Evolutionary conservation across 225 moss, liverwort and hornwort genomes (phyloP).

Genomic region (Polytrichum formosum): DNA sequence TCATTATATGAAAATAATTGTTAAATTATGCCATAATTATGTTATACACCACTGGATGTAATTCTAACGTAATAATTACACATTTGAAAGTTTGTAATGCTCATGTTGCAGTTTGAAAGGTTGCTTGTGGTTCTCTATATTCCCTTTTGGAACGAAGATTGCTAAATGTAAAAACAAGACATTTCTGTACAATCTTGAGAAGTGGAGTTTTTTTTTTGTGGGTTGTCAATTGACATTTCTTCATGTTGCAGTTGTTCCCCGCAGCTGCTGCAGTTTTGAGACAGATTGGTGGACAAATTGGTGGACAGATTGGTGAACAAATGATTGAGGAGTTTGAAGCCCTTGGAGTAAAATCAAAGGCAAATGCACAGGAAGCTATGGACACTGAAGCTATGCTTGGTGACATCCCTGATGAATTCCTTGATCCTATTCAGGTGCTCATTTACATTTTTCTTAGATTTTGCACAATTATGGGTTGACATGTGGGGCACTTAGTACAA

Average conservation of each 20-base stretch:
- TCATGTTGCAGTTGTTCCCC: slow-evolving; percentile 56
- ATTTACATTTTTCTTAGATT: not conserved
- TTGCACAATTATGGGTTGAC: not conserved
- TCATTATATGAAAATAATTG: too few relatives aligned
- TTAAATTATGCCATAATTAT: too few relatives aligned
- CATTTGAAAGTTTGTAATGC: too few relatives aligned
- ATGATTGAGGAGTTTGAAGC: slow-evolving; percentile 67
- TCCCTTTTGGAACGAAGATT: too few relatives aligned
- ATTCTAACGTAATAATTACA: too few relatives aligned
- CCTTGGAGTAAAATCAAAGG: slow-evolving; percentile 64
- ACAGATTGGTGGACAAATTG: slow-evolving; percentile 17
- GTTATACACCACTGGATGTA: too few relatives aligned
- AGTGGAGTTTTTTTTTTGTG: too few relatives aligned
- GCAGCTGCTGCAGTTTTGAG: slow-evolving; percentile 53
- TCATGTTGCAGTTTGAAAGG: too few relatives aligned
- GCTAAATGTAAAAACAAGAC: too few relatives aligned
- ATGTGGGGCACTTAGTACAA: too few relatives aligned
- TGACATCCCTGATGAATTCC: slow-evolving; percentile 94
- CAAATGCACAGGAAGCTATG: slow-evolving; percentile 77
- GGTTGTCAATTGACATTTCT: not conserved
- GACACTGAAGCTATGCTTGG: slow-evolving; percentile 93
- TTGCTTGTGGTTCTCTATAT: too few relatives aligned
- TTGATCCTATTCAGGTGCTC: slow-evolving; percentile 95
- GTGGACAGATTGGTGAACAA: slow-evolving; percentile 33
- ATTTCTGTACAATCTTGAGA: too few relatives aligned